Base-by-base conservation (phyloP, 1,139 yeast species). In the Sugiyamaella xylanicola region DNA sequence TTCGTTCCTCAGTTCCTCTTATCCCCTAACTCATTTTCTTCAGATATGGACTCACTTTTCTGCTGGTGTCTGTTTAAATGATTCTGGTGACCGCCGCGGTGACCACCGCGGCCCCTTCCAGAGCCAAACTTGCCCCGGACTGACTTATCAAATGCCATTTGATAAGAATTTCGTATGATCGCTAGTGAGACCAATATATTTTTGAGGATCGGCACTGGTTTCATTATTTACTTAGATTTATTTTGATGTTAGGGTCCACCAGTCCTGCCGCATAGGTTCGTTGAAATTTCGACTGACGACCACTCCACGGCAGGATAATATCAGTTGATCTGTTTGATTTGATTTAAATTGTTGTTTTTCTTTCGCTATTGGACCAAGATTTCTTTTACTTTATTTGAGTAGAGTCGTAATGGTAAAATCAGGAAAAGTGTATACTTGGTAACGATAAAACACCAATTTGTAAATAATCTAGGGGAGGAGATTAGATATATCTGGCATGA, bases 11-110 rank as follows among this genome's bases (percentile, higher is more conserved):
- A n/a, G n/a, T n/a, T n/a, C n/a, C n/a, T n/a, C n/a, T n/a, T n/a
- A n/a, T n/a, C n/a, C n/a, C n/a, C n/a, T n/a, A n/a, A n/a, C n/a
- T n/a, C n/a, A n/a, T n/a, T n/a, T n/a, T n/a, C n/a, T n/a, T n/a
- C n/a, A n/a, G n/a, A n/a, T n/a, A n/a, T n/a, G n/a, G n/a, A n/a
- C n/a, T n/a, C n/a, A 57, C 61, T 56, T 39, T 59, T 59, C 48
- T 53, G 51, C 39, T 59, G 54, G 45, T 59, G 53, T 17, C 59
- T 44, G 20, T 36, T 48, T 17, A 51, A 19, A 15, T 48, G 51
- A 16, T 22, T 40, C 20, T 48, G 41, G 19, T 41, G 39, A 1
- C 39, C 45, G 9, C 20, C 25, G 16, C 22, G 35, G 32, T n/a
- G n/a, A 7, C 51, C 45, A 37, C 47, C 27, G 29, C 52, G 29